phyloP scores from a whole-genome alignment of 306 rosid species.

The Quercus gilva region DNA sequence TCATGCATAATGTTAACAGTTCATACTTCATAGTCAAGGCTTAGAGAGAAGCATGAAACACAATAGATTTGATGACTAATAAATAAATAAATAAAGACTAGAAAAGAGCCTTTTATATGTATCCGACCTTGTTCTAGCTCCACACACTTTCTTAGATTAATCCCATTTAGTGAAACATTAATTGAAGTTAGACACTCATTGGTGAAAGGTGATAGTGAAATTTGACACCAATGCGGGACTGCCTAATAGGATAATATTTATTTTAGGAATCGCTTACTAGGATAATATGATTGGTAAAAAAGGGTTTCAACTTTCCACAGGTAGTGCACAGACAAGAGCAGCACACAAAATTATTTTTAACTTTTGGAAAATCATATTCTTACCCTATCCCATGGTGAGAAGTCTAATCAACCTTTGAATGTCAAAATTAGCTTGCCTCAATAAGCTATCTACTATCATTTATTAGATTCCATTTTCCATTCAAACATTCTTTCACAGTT shows the following conservation, averaged over 20 bases:
- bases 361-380: neutral
- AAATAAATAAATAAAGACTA: neutral
- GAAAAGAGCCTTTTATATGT: neutral
- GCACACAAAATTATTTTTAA: neutral
- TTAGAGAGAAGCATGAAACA: constrained; percentile 9
- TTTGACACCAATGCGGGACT: neutral
- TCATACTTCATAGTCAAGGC: constrained; percentile 6
- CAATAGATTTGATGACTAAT: neutral
- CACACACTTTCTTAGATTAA: neutral
- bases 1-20: neutral
- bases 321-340: no score
- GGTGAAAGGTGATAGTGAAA: neutral
- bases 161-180: neutral
- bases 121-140: constrained; percentile 1
- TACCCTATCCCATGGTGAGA: no score
- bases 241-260: neutral
- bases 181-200: neutral
- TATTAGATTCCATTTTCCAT: constrained; percentile 29
- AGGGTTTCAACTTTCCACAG: no score
- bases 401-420: neutral
- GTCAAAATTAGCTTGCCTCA: neutral
- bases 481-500: constrained; percentile 31
- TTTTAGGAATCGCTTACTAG: no score
- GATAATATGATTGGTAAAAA: no score
- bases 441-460: neutral